Percentiles rank a stretch among this genome's conserved stretches.
Conservation (phyloP, 2,329 filamentous ascomycete genomes). For the Paraphaeosphaeria minitans region DNA sequence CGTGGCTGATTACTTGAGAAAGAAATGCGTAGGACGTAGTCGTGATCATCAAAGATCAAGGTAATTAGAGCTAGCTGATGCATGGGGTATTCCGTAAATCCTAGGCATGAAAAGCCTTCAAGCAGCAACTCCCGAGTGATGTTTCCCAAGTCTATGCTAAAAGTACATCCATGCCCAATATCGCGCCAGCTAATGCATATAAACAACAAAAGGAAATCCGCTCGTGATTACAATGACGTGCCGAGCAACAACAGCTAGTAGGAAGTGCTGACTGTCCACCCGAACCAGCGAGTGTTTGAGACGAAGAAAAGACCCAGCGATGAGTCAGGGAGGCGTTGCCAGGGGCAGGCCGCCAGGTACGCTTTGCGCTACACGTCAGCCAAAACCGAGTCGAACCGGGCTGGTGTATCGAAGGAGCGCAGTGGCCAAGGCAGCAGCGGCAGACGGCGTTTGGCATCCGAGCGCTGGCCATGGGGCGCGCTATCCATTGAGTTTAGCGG, state of each 20-base stretch:
- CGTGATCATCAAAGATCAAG: conserved; percentile 18
- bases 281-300: conserved; percentile 44
- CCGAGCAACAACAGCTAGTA: conserved; percentile 33
- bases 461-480: conserved; percentile 21
- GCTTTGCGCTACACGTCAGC: conserved; percentile 24
- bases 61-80: conserved; percentile 20
- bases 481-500: conserved; percentile 23
- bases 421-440: conserved; percentile 23
- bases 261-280: conserved; percentile 36
- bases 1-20: background rate
- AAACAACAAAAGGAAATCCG: conserved; percentile 34
- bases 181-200: conserved; percentile 43
- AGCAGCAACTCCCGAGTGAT: conserved; percentile 16
- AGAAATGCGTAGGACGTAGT: too few species aligned
- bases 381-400: conserved; percentile 15
- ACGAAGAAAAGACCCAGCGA: conserved; percentile 28
- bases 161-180: conserved; percentile 23
- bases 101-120: conserved; percentile 17
- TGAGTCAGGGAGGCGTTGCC: conserved; percentile 32
- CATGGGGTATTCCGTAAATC: conserved; percentile 25
- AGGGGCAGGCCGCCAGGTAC: conserved; percentile 21
- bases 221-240: conserved; percentile 44
- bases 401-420: conserved; percentile 20
- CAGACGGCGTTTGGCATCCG: conserved; percentile 20
- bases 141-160: conserved; percentile 20